Evolutionary conservation across 768 basidiomycete species (phyloP).

Genomic region (Trametes maxima): DNA sequence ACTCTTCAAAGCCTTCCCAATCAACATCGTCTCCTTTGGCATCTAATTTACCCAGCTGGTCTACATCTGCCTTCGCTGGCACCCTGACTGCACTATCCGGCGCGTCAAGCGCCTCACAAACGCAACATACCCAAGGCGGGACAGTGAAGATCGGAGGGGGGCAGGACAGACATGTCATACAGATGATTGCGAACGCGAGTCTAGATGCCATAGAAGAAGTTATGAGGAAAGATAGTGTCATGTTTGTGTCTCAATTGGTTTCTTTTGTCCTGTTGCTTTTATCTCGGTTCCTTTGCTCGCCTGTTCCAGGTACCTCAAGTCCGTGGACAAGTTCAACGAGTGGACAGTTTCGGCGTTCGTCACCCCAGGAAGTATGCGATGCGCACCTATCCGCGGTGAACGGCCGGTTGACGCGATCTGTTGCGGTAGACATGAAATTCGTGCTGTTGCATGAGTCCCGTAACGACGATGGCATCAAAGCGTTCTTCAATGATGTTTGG

Average conservation of each 20-base stretch:
- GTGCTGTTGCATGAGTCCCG: constrained; percentile 91
- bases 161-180: constrained; percentile 91
- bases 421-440: constrained; percentile 84
- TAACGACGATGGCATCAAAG: constrained; percentile 95
- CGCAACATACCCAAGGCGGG: constrained; percentile 61
- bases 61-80: constrained; percentile 88
- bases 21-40: constrained; percentile 67
- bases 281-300: constrained; percentile 7
- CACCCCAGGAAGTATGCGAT: constrained; percentile 84
- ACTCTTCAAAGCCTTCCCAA: constrained; percentile 69
- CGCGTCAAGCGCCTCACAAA: constrained; percentile 73
- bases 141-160: constrained; percentile 74
- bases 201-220: constrained; percentile 94
- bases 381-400: not conserved
- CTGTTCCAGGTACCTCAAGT: constrained; percentile 82
- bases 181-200: constrained; percentile 98
- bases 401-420: constrained; percentile 25
- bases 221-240: constrained; percentile 77
- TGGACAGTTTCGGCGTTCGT: constrained; percentile 98
- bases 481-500: constrained; percentile 96
- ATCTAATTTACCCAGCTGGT: constrained; percentile 87
- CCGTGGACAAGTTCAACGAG: constrained; percentile 97
- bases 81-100: constrained; percentile 87
- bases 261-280: not conserved
- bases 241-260: constrained; percentile 51